Evolutionary conservation across 1,284 basidiomycete species (phyloP), one percentile per base, ranked within the genome.

Genomic region (Sphaerobolus stellatus): DNA sequence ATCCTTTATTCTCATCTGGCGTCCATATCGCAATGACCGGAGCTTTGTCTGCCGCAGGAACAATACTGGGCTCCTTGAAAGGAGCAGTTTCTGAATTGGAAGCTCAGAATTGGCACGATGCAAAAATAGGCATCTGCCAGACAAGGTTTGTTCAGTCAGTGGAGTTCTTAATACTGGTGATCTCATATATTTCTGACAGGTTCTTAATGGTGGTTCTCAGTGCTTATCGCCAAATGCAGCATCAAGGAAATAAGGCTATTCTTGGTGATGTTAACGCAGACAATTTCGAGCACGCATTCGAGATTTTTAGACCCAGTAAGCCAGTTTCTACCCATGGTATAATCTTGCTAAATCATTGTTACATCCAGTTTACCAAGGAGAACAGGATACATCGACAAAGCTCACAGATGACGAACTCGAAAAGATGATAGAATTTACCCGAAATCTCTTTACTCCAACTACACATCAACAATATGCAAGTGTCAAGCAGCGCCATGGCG

Each of bases 1-100:
- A 86, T 64, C 85, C 85, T 0, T 86, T 86, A 72, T 88, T 88
- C 66, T 86, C 84, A 1, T 84, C 82, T 45, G 84, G 85, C 0
- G 74, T 88, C 8, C 85, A 86, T 60, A 75, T 88, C 6, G 84
- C 84, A 4, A 74, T 86, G 70, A 85, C 83, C 14, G 75, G 82
- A 36, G 83, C 72, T 1, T 66, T 85, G 14, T 75, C 81, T 3
- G 82, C 83, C 3, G 81, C 81, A 1, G 71, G 75, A 7, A 76
- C 77, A 2, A 79, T 86, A 49, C 78, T 80, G 48, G 81, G 83
- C 3, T 80, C 82, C 5, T 74, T 85, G 38, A 73, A 80, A 16
- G 75, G 78, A 0, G 74, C 86, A 59, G 83, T 82, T 57, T 67
- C 74, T 3, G 83, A 86, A 66, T 56, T 57, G 8, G 66, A 76